Evolutionary conservation across 2,329 filamentous ascomycete species (phyloP).

Genomic region (Fulvia fulva): DNA sequence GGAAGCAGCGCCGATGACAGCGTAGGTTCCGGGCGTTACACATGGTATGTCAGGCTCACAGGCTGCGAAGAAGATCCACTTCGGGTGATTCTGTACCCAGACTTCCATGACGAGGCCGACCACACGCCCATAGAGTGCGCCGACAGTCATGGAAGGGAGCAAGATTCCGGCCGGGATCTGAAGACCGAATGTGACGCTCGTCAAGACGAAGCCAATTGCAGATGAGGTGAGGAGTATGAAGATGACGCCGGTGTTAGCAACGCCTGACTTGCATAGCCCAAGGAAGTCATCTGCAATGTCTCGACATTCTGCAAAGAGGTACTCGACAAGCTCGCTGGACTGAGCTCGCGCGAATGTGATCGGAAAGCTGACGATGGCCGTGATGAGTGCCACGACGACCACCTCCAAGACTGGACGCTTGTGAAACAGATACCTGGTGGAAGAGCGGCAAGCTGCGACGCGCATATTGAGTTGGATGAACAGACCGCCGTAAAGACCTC

Average conservation of each 20-base stretch:
- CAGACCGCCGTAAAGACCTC: constrained; percentile 88
- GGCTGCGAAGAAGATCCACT: constrained; percentile 70
- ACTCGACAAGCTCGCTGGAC: constrained; percentile 83
- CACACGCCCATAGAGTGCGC: constrained; percentile 82
- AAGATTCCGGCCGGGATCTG: constrained; percentile 95
- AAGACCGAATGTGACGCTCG: constrained; percentile 85
- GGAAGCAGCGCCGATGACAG: constrained; percentile 90
- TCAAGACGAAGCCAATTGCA: constrained; percentile 76
- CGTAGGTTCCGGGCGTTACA: constrained; percentile 91
- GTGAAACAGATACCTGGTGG: constrained; percentile 58
- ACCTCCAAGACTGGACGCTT: constrained; percentile 74
- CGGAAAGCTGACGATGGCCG: constrained; percentile 87
- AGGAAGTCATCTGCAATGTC: constrained; percentile 79
- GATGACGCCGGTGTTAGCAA: constrained; percentile 76
- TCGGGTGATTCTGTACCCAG: constrained; percentile 73
- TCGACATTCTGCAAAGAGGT: constrained; percentile 86
- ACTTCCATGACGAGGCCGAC: constrained; percentile 87
- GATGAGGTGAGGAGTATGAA: constrained; percentile 78
- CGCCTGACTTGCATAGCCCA: constrained; percentile 82
- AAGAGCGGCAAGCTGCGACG: constrained; percentile 75
- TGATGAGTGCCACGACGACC: constrained; percentile 70
- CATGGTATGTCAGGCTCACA: constrained; percentile 83
- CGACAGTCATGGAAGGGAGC: constrained; percentile 92
- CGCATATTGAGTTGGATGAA: constrained; percentile 95
- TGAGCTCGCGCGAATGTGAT: constrained; percentile 96